These are phyloP conservation scores for Clonostachys sp. DNA, from an alignment of 2,329 filamentous ascomycete genomes.

Conservation along the genomic window DNA sequence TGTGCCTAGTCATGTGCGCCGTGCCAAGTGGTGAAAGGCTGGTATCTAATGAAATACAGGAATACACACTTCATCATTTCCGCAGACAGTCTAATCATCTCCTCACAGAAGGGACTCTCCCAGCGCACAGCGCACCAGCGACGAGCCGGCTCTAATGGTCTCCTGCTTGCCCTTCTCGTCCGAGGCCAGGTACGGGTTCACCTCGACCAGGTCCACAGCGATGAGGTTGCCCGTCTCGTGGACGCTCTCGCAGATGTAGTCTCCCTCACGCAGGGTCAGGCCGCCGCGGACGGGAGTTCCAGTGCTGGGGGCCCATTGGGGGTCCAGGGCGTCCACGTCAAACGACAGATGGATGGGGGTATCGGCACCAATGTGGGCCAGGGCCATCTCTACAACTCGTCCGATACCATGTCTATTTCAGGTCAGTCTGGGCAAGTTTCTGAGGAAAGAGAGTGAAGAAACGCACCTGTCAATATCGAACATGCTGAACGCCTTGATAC, in stretches of 20 bases:
- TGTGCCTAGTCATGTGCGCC: not conserved
- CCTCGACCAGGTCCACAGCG: conserved; percentile 78
- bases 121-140: conserved; percentile 83
- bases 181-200: conserved; percentile 68
- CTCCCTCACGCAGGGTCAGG: conserved; percentile 88
- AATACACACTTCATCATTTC: too few relatives aligned
- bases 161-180: conserved; percentile 67
- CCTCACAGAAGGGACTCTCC: conserved; percentile 79
- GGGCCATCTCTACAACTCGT: conserved; percentile 95
- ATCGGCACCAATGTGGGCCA: conserved; percentile 89
- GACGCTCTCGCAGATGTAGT: conserved; percentile 90
- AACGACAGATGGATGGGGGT: conserved; percentile 97
- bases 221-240: conserved; percentile 75
- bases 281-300: conserved; percentile 93
- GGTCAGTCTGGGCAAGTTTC: not conserved
- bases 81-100: too few relatives aligned
- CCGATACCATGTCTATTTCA: conserved; percentile 79
- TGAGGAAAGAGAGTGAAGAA: not conserved
- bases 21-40: too few relatives aligned
- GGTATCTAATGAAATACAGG: too few relatives aligned
- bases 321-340: conserved; percentile 94
- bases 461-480: conserved; percentile 87
- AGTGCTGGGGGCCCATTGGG: conserved; percentile 92
- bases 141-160: conserved; percentile 87
- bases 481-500: conserved; percentile 97